Evolutionary conservation across 768 basidiomycete genomes (phyloP), one percentile per base, ranked within the genome.

Genomic region (Phylloporus rhodoxanthus): DNA sequence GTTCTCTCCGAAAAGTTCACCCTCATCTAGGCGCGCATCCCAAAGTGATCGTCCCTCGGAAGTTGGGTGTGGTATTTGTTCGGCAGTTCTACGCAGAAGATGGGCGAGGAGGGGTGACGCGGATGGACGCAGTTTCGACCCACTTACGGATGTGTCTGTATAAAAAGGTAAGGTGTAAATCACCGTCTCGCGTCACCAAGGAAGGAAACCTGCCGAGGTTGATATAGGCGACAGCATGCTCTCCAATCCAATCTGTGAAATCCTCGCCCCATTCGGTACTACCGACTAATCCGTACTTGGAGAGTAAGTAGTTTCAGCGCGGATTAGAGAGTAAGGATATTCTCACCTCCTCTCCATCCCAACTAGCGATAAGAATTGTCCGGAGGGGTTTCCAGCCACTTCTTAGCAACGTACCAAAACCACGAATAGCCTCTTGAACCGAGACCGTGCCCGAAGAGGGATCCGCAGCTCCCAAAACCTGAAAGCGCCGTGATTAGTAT

Each of bases 191-290:
- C 10, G 51, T 81, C 79, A 40, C 13, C 32, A 7, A 53, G 39
- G 37, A 48, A 4, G 25, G 17, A 43, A 30, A 57, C 67, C 23
- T 63, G 70, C 75, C 83, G 15, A 92, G 72, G 64, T 97, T 97
- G 55, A 97, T 69, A 62, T 97, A 98, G 7, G 89, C 79, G 14
- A 91, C 92, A 43, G 86, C 88, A 52, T 94, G 79, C 29, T 85
- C 72, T 33, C 78, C 75, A 33, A 97, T 80, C 82, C 87, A 95
- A 13, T 79, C 75, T 0, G 81, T 62, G 60, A 95, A 97, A 62
- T 97, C 95, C 65, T 97, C 95, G 3, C 84, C 91, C 80, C 87
- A 96, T 70, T 97, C 95, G 3, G 91, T 94, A 61, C 85, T 87
- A 20, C 95, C 95, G 32, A 90, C 65, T 36, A 93, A 74, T 20